Evolutionary conservation across 2,329 filamentous ascomycete genomes (phyloP).

Genomic region (Penicillium sp.): DNA sequence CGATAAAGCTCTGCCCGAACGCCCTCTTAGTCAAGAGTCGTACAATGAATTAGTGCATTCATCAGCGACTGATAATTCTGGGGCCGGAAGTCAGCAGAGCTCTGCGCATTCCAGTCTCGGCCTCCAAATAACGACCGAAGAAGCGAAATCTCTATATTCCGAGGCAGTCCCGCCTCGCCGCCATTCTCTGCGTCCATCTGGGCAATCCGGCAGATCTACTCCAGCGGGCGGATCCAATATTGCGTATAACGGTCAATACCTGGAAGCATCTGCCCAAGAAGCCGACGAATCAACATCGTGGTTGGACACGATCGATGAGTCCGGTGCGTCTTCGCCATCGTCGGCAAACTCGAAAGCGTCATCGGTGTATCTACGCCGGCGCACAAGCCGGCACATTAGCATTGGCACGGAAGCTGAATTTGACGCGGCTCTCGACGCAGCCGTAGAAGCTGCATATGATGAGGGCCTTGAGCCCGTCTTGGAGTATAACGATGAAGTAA

Average conservation of each 20-base stretch:
- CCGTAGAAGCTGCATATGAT: conserved; percentile 93
- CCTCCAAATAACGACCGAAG: conserved; percentile 20
- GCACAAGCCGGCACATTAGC: conserved; percentile 64
- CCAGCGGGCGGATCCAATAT: conserved; percentile 7
- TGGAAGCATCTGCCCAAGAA: conserved; percentile 39
- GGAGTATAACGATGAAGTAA: conserved; percentile 31
- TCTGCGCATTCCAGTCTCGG: conserved; percentile 50
- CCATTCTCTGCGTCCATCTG: conserved; percentile 38
- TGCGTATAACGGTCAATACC: conserved; percentile 11
- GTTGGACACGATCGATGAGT: conserved; percentile 93
- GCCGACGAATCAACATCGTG: conserved; percentile 81
- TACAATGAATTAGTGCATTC: conserved; percentile 41
- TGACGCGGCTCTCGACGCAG: conserved; percentile 87
- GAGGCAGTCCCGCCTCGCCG: conserved; percentile 35
- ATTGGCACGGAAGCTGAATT: conserved; percentile 82
- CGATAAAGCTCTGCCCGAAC: conserved; percentile 72
- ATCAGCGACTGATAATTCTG: conserved; percentile 29
- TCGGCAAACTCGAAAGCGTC: conserved; percentile 78
- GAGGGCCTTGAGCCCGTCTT: conserved; percentile 72
- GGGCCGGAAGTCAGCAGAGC: conserved; percentile 29
- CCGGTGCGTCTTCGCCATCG: conserved; percentile 70
- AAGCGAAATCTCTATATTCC: conserved; percentile 24
- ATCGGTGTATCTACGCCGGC: conserved; percentile 62
- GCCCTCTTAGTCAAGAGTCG: conserved; percentile 59
- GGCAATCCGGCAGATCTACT: conserved; percentile 12